These are phyloP conservation scores for Selenicereus undatus DNA, from an alignment of 148 eudicot genomes.

Conservation along the genomic window DNA sequence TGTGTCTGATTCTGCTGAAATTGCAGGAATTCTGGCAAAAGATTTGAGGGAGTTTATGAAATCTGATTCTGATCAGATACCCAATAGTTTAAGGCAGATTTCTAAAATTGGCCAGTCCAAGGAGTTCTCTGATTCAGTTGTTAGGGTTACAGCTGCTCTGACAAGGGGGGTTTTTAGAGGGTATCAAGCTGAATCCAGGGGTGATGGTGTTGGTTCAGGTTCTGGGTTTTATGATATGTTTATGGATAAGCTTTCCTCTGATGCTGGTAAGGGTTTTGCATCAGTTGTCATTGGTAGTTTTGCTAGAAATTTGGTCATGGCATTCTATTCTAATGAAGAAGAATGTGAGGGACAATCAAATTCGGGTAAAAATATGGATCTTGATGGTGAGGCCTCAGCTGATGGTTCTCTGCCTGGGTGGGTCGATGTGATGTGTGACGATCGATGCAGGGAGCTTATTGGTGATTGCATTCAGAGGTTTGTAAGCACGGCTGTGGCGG, in stretches of 20 bases:
- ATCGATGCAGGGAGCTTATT: constrained; percentile 45
- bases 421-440: constrained; percentile 50
- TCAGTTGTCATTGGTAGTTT: constrained; percentile 83
- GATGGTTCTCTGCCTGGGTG: constrained; percentile 29
- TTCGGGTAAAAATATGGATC: neutral
- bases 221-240: constrained; percentile 49
- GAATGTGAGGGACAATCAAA: constrained; percentile 2
- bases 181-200: constrained; percentile 31
- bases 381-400: neutral
- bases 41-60: constrained; percentile 61
- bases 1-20: constrained; percentile 55
- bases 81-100: constrained; percentile 64
- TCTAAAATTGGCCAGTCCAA: constrained; percentile 49
- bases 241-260: constrained; percentile 62
- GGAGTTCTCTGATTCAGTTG: constrained; percentile 48
- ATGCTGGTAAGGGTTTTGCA: constrained; percentile 77
- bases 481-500: constrained; percentile 71
- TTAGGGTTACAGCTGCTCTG: constrained; percentile 46
- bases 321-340: constrained; percentile 37
- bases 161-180: constrained; percentile 59
- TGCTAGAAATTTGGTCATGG: constrained; percentile 63
- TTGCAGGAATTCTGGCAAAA: constrained; percentile 49
- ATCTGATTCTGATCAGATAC: constrained; percentile 65
- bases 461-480: constrained; percentile 52
- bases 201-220: constrained; percentile 17